Evolutionary conservation across 2,329 filamentous ascomycete species (phyloP).

Genomic region (Cordyceps pruinosa): DNA sequence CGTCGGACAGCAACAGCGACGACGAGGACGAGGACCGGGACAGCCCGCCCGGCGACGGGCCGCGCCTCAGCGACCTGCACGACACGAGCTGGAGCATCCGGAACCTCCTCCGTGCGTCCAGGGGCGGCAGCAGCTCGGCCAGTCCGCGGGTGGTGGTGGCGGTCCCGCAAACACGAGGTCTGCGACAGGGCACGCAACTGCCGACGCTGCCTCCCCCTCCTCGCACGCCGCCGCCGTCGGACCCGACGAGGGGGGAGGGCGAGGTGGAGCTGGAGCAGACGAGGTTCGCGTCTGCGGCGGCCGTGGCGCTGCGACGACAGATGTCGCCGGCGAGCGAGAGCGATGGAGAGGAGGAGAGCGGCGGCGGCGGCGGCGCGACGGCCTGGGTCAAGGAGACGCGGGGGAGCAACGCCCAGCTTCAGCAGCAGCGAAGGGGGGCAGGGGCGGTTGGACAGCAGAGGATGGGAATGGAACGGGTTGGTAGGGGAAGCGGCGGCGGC

Average conservation of each 20-base stretch:
- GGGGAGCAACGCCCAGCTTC: background rate
- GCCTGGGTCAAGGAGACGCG: background rate
- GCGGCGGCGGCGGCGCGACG: too few species aligned
- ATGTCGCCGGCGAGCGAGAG: background rate
- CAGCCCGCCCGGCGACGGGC: background rate
- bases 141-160: too few species aligned
- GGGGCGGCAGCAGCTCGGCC: background rate
- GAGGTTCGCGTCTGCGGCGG: constrained; percentile 1
- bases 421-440: background rate
- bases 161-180: constrained; percentile 11
- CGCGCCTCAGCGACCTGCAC: constrained; percentile 5
- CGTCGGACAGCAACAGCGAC: background rate
- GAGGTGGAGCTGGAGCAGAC: too few species aligned
- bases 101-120: background rate
- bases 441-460: background rate
- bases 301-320: background rate
- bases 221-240: constrained; percentile 23
- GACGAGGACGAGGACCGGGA: too few species aligned
- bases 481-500: background rate
- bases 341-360: too few species aligned
- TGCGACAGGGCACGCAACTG: background rate
- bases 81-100: background rate
- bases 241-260: constrained; percentile 12
- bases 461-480: background rate
- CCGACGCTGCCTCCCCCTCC: constrained; percentile 1